These are phyloP conservation scores for Triangularia verruculosa DNA, from an alignment of 2,329 filamentous ascomycete species.

Conservation along the genomic window DNA sequence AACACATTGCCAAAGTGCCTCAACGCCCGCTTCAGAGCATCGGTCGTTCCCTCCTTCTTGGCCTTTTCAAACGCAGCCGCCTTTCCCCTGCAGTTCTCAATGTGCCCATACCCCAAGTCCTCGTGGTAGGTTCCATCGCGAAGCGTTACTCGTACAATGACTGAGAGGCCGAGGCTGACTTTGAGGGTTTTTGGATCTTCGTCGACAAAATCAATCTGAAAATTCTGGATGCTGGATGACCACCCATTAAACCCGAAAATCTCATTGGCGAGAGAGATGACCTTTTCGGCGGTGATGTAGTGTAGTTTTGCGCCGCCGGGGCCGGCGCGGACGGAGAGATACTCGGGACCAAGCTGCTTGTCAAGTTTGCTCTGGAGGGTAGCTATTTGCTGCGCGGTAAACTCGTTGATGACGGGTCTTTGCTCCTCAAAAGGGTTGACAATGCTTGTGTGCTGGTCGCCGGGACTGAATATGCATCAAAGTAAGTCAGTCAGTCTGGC, in stretches of 20 bases:
- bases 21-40: conserved; percentile 84
- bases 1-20: conserved; percentile 93
- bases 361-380: conserved; percentile 83
- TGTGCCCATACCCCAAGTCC: conserved; percentile 94
- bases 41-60: conserved; percentile 96
- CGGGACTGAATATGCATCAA: conserved; percentile 48
- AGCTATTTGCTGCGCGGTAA: conserved; percentile 86
- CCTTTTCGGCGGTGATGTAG: conserved; percentile 95
- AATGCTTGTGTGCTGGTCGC: conserved; percentile 63
- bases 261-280: conserved; percentile 90
- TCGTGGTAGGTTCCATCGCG: conserved; percentile 96
- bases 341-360: conserved; percentile 93
- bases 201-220: conserved; percentile 93
- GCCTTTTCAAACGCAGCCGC: conserved; percentile 96
- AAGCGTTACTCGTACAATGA: conserved; percentile 85
- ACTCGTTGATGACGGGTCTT: conserved; percentile 68
- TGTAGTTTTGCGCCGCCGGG: conserved; percentile 83
- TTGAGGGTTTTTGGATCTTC: conserved; percentile 75
- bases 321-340: conserved; percentile 82
- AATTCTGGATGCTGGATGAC: conserved; percentile 92
- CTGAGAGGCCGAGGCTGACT: conserved; percentile 81
- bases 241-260: conserved; percentile 97
- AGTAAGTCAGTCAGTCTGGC: conserved; percentile 8
- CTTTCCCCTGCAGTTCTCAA: conserved; percentile 94
- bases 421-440: conserved; percentile 80